Conservation (phyloP, 1,284 basidiomycete genomes). For the Phylloboletellus chloephorus region DNA sequence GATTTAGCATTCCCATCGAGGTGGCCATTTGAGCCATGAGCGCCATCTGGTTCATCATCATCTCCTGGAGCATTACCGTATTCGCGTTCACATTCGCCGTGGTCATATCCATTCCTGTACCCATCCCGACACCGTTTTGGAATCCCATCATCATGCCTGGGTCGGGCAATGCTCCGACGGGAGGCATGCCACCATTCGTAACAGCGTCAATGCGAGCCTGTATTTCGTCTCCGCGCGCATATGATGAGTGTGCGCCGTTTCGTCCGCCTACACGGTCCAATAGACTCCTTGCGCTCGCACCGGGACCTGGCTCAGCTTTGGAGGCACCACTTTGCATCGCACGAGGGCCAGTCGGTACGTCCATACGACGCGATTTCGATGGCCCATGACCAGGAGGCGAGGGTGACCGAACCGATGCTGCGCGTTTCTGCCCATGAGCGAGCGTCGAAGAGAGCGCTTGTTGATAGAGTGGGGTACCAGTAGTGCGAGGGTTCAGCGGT, state of each 20-base stretch:
- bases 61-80: constrained; percentile 70
- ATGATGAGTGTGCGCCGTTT: constrained; percentile 25
- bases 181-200: constrained; percentile 45
- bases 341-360: constrained; percentile 72
- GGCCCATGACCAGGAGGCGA: constrained; percentile 57
- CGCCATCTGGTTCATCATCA: constrained; percentile 84
- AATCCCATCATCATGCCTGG: constrained; percentile 57
- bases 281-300: constrained; percentile 49
- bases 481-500: constrained; percentile 40
- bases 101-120: constrained; percentile 55
- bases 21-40: constrained; percentile 79
- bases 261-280: constrained; percentile 68
- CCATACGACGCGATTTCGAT: constrained; percentile 63
- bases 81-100: constrained; percentile 44
- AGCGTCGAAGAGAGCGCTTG: constrained; percentile 65
- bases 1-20: constrained; percentile 66
- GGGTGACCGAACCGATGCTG: constrained; percentile 67
- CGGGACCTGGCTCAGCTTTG: constrained; percentile 19
- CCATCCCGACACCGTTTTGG: constrained; percentile 44
- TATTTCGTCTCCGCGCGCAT: constrained; percentile 55
- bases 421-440: constrained; percentile 60
- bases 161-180: constrained; percentile 39
- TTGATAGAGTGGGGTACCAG: constrained; percentile 49
- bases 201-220: constrained; percentile 76
- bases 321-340: constrained; percentile 63